Percentiles rank a stretch among this genome's conserved stretches.
phyloP scores from a whole-genome alignment of 2,329 filamentous ascomycete species.

The Furcasterigmium furcatum region DNA sequence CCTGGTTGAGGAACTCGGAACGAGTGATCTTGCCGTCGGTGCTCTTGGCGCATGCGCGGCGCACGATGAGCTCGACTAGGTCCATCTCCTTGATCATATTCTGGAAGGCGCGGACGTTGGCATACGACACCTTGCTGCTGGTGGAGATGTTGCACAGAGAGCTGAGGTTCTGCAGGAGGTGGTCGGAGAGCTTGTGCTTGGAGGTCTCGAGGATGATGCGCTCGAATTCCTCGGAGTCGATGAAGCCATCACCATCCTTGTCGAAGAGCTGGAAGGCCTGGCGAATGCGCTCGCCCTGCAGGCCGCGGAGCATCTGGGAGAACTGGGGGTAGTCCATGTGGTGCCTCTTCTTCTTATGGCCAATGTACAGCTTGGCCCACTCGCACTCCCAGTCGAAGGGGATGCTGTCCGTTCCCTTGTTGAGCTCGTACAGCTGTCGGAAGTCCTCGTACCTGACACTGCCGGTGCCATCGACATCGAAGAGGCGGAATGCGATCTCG shows the following conservation, averaged over 20 bases:
- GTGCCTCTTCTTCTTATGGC: constrained; percentile 82
- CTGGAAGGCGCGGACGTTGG: constrained; percentile 95
- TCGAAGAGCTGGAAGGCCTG: constrained; percentile 94
- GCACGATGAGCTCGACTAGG: constrained; percentile 87
- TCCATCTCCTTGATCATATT: constrained; percentile 99
- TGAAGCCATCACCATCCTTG: constrained; percentile 88
- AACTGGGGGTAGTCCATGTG: constrained; percentile 95
- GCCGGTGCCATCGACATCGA: constrained; percentile 82
- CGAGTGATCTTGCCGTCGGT: constrained; percentile 89
- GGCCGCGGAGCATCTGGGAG: constrained; percentile 92
- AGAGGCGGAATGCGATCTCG: constrained; percentile 95
- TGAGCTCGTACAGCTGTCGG: constrained; percentile 77
- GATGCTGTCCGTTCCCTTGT: constrained; percentile 81
- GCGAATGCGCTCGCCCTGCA: constrained; percentile 93
- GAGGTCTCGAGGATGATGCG: constrained; percentile 93
- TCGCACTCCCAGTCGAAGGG: constrained; percentile 97
- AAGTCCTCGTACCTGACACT: constrained; percentile 89
- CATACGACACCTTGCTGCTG: constrained; percentile 93
- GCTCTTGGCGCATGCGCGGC: constrained; percentile 81
- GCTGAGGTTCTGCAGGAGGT: constrained; percentile 84
- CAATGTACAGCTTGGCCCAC: constrained; percentile 94
- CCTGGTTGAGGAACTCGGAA: constrained; percentile 91
- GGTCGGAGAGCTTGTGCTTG: constrained; percentile 94
- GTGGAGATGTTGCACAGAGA: constrained; percentile 93
- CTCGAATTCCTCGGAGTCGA: constrained; percentile 93